Evolutionary conservation across 148 eudicot genomes (phyloP), one percentile per base, ranked within the genome.

Genomic region (Rhododendron griersonianum): DNA sequence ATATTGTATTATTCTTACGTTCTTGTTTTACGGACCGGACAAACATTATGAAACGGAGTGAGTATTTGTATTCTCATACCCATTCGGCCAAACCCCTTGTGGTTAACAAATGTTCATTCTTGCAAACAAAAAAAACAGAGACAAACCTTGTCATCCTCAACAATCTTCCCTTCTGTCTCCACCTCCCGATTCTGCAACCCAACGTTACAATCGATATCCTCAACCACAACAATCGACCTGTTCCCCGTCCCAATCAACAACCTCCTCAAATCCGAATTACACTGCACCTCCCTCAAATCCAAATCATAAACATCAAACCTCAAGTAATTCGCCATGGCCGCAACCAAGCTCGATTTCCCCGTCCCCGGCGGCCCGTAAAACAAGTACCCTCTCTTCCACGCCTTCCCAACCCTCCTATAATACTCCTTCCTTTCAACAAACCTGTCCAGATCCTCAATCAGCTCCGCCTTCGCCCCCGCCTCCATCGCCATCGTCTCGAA

Each of bases 121-220:
- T 39, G 79, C 79, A 37, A 76, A 76, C 44, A 30, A 10, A 50
- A 35, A 35, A 77, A 39, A 77, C n/a, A 55, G 77, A 30, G 53
- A 55, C 53, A 39, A 30, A 90, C 93, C 93, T 91, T 91, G 77
- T 91, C 93, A 51, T 91, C 91, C 28, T 91, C 91, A 71, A 8
- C 53, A 15, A 44, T 19, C 11, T 47, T 57, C n/a, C 33, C 75
- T 78, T 33, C 84, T 21, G 9, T 23, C 73, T 80, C 89, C 14
- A 53, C 15, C 25, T 87, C 92, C 45, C 91, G 86, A 57, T 53
- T 88, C 82, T 83, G 80, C 83, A 89, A 2, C 76, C 89, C 91
- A 81, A 90, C 87, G 80, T 88, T 92, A 82, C 93, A 92, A 80
- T 92, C 93, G 79, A 92, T 89, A 80, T 92, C 92, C 63, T 92